Evolutionary conservation across 495 filamentous ascomycete genomes (phyloP), one percentile per base, ranked within the genome.

Genomic region (Aspergillus haitiensis): DNA sequence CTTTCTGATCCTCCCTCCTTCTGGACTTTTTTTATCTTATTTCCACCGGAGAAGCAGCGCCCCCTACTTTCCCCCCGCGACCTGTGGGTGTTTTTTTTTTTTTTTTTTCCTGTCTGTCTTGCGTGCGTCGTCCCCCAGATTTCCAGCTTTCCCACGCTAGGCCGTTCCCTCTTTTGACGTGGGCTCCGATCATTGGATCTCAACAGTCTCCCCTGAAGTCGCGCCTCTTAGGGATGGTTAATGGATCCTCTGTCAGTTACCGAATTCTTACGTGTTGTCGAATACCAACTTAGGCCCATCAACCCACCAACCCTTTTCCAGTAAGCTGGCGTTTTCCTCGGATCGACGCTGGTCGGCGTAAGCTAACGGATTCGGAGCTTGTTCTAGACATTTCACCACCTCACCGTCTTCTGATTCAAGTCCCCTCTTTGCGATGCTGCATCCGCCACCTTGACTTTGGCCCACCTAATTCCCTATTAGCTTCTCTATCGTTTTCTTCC

Each of bases 161-260:
- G 55, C 35, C 33, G 15, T 34, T 56, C 56, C 34, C 45, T 45
- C 33, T 42, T 52, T 64, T 73, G 75, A 78, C 75, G 75, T 78
- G 75, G 75, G 68, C 69, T 51, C 56, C 65, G 46, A 48, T 72
- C 66, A 78, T 78, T 78, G 75, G 75, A 42, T 63, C 65, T 67
- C 32, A 27, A 33, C 55, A 31, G 59, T 33, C 60, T 60, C 67
- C 68, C 67, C 71, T 72, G 69, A 69, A 51, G 56, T 48, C 46
- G 49, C 40, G 57, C 63, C 21, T 11, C 58, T 48, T 16, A 33
- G 12, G 21, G 50, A 34, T 37, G 7, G 15, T 54, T 49, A 42
- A 52, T 39, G 49, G 50, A 16, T 32, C 49, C 52, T 44, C 37
- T 44, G 35, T 31, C n/a, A 44, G 27, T 40, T 34, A 36, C 32